Conservation (phyloP, 2,329 filamentous ascomycete genomes). For the Periconia sp. region DNA sequence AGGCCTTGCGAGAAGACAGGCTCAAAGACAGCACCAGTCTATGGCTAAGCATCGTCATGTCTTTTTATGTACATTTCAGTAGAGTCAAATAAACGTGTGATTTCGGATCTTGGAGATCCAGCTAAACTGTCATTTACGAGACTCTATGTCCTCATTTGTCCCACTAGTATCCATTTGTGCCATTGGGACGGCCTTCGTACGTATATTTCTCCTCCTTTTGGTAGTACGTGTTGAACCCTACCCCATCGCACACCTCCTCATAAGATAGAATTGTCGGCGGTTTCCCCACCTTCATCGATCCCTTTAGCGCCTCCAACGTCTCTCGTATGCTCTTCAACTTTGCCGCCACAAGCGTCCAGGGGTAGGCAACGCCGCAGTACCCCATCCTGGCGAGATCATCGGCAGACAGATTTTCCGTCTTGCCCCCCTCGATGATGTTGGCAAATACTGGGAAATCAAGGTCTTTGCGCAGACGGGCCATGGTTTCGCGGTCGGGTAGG, state of each 20-base stretch:
- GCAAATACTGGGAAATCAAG: no score
- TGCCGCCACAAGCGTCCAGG: constrained; percentile 54
- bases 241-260: constrained; percentile 49
- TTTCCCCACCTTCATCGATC: constrained; percentile 48
- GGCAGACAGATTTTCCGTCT: no score
- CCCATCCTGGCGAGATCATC: constrained; percentile 49
- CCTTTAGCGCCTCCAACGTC: constrained; percentile 49
- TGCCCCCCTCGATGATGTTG: no score
- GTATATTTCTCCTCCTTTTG: neutral
- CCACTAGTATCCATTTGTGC: neutral
- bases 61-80: no score
- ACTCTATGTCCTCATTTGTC: neutral
- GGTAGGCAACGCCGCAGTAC: constrained; percentile 52
- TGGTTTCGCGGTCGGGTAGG: no score
- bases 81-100: no score
- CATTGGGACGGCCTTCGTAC: constrained; percentile 1
- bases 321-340: constrained; percentile 50
- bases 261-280: constrained; percentile 54
- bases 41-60: no score
- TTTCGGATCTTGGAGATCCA: no score
- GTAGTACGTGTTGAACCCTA: constrained; percentile 50
- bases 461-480: no score
- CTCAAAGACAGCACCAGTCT: no score
- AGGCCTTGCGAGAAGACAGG: no score
- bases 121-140: no score